phyloP scores from a whole-genome alignment of 139 green algal genomes.

The Edaphochlamys debaryana region DNA sequence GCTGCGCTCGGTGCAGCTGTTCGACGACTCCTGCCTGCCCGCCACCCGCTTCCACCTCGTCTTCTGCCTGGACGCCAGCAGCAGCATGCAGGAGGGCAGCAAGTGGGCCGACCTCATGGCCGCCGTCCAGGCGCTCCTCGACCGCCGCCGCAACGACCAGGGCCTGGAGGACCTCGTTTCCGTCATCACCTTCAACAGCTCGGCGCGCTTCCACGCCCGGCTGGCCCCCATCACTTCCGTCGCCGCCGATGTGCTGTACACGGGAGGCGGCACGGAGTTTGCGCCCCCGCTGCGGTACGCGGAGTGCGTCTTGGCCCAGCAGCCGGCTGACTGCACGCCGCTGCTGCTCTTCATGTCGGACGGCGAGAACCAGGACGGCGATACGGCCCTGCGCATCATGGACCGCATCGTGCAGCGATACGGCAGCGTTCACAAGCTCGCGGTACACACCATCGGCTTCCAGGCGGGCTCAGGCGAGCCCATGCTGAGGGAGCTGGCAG shows the following conservation, averaged over 20 bases:
- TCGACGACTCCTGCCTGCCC: conserved; percentile 43
- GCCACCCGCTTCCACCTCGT: conserved; percentile 55
- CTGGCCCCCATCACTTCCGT: neutral
- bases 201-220: neutral
- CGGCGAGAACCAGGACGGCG: conserved; percentile 29
- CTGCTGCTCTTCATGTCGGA: conserved; percentile 62
- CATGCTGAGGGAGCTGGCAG: conserved; percentile 49
- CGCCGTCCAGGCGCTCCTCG: conserved; percentile 45
- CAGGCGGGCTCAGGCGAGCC: conserved; percentile 16
- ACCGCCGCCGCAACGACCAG: conserved; percentile 43
- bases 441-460: conserved; percentile 62
- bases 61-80: conserved; percentile 57
- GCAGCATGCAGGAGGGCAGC: conserved; percentile 43
- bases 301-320: neutral
- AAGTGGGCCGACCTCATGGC: conserved; percentile 44
- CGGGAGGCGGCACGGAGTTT: conserved; percentile 43
- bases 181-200: conserved; percentile 48
- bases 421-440: conserved; percentile 30
- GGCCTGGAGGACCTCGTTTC: conserved; percentile 39
- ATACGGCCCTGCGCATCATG: neutral
- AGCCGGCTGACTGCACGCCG: conserved; percentile 43
- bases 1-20: conserved; percentile 31
- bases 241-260: neutral
- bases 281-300: conserved; percentile 13
- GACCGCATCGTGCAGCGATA: conserved; percentile 3